Evolutionary conservation across 176 grass and related monocot species (phyloP).

Genomic region (Aegilops umbellulata): DNA sequence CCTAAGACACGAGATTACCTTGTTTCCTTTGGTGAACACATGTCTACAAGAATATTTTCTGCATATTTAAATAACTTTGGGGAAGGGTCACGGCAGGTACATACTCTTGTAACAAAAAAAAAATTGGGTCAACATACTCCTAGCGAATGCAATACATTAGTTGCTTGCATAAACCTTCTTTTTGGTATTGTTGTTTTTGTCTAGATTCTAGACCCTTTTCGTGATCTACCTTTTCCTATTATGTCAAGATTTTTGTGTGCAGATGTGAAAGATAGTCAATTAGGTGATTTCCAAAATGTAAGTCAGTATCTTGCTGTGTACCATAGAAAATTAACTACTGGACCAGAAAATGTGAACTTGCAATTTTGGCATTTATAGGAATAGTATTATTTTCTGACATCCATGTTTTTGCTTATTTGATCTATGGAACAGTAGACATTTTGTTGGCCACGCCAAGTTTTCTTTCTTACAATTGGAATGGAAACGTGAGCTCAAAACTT

Average conservation of each 20-base stretch:
- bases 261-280: background rate
- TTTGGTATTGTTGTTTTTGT: background rate
- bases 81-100: conserved; percentile 68
- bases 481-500: no score
- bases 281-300: background rate
- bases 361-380: no score
- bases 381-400: no score
- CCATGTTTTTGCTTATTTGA: no score
- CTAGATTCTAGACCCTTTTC: background rate
- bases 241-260: background rate
- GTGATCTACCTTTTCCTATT: background rate
- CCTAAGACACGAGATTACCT: conserved; percentile 67
- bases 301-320: background rate
- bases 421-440: no score
- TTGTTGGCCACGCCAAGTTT: no score
- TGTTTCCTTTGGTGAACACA: conserved; percentile 84
- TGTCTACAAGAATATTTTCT: conserved; percentile 91
- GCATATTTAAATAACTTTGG: conserved; percentile 75
- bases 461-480: no score
- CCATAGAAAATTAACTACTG: no score
- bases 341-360: no score
- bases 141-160: background rate
- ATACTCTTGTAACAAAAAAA: no score
- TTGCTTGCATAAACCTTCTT: background rate
- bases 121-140: no score